A percentile compares a stretch with the other conserved stretches of the same genome.
Evolutionary conservation across 129 eudicot species (phyloP).

Genomic region (Flaveria ramosissima): DNA sequence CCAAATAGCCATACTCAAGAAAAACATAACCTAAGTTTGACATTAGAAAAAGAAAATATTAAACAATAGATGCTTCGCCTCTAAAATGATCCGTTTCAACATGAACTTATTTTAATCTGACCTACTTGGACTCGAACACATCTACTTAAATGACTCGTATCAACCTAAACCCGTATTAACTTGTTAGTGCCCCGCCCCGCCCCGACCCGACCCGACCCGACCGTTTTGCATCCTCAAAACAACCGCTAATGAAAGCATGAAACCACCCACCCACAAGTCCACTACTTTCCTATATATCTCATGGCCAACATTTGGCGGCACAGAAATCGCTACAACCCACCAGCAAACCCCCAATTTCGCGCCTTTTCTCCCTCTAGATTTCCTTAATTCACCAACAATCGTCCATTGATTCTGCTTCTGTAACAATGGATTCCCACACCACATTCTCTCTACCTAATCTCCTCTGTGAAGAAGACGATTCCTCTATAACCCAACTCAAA

Average conservation of each 20-base stretch:
- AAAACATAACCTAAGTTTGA: too few species aligned
- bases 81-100: too few species aligned
- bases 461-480: constrained; percentile 69
- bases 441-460: constrained; percentile 54
- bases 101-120: too few species aligned
- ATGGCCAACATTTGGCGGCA: constrained; percentile 83
- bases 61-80: too few species aligned
- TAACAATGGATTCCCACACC: constrained; percentile 38
- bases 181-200: too few species aligned
- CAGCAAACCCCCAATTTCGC: constrained; percentile 34
- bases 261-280: constrained; percentile 14
- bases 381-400: constrained; percentile 33
- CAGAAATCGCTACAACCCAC: constrained; percentile 47
- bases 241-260: constrained; percentile 27
- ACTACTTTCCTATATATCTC: constrained; percentile 39
- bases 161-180: too few species aligned
- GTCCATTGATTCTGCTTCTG: not conserved
- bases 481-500: constrained; percentile 35
- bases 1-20: too few species aligned
- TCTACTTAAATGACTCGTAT: too few species aligned
- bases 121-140: too few species aligned
- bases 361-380: constrained; percentile 34
- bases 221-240: too few species aligned
- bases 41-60: too few species aligned
- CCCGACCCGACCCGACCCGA: too few species aligned